Evolutionary conservation across 768 basidiomycete species (phyloP).

Genomic region (Infundibulicybe gibba): DNA sequence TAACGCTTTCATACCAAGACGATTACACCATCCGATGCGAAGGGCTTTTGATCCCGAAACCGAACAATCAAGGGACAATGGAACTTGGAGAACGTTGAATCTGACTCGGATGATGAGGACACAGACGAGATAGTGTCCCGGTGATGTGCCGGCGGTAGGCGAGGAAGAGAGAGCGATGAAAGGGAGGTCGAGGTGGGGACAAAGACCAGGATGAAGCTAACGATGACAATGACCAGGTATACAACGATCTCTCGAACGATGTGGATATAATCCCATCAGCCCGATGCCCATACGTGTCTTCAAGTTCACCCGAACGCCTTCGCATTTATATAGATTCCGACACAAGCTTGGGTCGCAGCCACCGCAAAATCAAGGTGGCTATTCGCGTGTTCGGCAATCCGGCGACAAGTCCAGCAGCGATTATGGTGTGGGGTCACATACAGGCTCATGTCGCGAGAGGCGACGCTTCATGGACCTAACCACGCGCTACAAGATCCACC

Average conservation of each 20-base stretch:
- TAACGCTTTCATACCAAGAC: too few relatives aligned
- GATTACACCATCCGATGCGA: too few relatives aligned
- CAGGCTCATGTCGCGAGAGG: slow-evolving; percentile 24
- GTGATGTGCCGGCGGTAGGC: too few relatives aligned
- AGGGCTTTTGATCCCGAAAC: too few relatives aligned
- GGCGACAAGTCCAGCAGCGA: slow-evolving; percentile 23
- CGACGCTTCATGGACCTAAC: slow-evolving; percentile 26
- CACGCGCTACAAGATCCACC: slow-evolving; percentile 20
- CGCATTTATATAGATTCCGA: slow-evolving; percentile 24
- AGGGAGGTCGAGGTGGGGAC: not conserved
- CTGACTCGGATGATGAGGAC: too few relatives aligned
- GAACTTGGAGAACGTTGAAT: too few relatives aligned
- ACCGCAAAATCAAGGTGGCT: slow-evolving; percentile 28
- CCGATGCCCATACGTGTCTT: slow-evolving; percentile 18
- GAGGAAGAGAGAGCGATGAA: not conserved
- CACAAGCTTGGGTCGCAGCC: slow-evolving; percentile 23
- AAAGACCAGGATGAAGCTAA: slow-evolving; percentile 13
- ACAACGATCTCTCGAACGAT: not conserved
- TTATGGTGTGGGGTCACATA: slow-evolving; percentile 28
- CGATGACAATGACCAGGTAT: slow-evolving; percentile 7
- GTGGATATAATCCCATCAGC: slow-evolving; percentile 2
- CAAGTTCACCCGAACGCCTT: too few relatives aligned
- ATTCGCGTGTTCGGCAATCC: slow-evolving; percentile 26
- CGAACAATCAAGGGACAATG: too few relatives aligned
- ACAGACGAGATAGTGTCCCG: too few relatives aligned